Percentiles rank a stretch among this genome's conserved stretches.
These are phyloP conservation scores for Spergularia marina DNA, from an alignment of 148 eudicot species.

Conservation along the genomic window DNA sequence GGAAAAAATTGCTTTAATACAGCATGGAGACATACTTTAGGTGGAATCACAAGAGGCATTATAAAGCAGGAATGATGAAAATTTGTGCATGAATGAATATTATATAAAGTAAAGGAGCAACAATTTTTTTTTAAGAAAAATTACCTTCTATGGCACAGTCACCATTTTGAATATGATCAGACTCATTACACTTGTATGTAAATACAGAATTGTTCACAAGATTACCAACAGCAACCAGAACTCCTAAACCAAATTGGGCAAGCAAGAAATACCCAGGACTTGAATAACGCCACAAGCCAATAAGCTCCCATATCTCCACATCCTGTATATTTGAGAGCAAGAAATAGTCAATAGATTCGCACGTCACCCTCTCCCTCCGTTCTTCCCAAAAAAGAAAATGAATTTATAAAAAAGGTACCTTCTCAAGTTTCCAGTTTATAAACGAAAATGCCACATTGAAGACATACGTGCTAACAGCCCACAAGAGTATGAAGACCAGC, in stretches of 20 bases:
- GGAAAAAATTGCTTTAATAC: not conserved
- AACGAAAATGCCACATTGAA: conserved; percentile 87
- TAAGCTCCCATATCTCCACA: conserved; percentile 95
- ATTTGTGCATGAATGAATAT: not conserved
- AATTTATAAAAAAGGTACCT: conserved; percentile 45
- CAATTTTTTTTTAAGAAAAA: not conserved
- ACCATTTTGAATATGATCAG: conserved; percentile 48
- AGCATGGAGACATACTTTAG: not conserved
- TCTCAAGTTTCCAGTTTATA: conserved; percentile 58
- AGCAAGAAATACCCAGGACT: conserved; percentile 88
- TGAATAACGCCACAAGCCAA: conserved; percentile 95
- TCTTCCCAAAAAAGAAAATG: not conserved
- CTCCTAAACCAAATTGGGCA: conserved; percentile 92
- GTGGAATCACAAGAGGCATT: not conserved
- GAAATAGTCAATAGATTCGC: conserved; percentile 3
- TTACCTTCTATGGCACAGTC: conserved; percentile 65
- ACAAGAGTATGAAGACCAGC: conserved; percentile 90
- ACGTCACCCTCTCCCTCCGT: not conserved
- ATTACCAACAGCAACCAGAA: conserved; percentile 88
- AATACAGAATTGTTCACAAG: conserved; percentile 96
- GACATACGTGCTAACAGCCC: conserved; percentile 86
- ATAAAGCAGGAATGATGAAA: not conserved
- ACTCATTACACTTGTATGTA: conserved; percentile 64
- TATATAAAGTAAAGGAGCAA: not conserved
- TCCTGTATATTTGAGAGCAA: conserved; percentile 45